These are phyloP conservation scores for Crithidia brevicula DNA, from an alignment of 208 protist genomes.

Conservation along the genomic window DNA sequence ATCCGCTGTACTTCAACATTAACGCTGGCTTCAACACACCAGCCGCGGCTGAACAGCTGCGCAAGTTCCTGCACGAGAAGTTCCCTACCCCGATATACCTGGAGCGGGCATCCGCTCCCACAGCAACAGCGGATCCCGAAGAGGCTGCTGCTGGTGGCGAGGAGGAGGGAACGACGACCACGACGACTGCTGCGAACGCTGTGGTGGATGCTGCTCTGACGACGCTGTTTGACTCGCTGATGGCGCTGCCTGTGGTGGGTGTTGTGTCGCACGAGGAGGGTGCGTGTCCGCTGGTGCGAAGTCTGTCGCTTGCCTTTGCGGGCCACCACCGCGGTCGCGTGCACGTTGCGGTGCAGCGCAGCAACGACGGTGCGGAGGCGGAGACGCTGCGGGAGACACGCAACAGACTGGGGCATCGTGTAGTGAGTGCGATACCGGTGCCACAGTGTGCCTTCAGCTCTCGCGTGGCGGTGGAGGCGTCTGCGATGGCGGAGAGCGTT, in stretches of 20 bases:
- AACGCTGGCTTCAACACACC: constrained; percentile 24
- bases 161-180: neutral
- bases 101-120: constrained; percentile 16
- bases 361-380: constrained; percentile 1
- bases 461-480: neutral
- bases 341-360: constrained; percentile 9
- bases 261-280: constrained; percentile 42
- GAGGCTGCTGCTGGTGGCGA: neutral
- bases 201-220: constrained; percentile 7
- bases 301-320: constrained; percentile 40
- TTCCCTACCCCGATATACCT: constrained; percentile 33
- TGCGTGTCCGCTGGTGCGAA: constrained; percentile 50
- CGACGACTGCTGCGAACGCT: neutral
- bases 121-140: neutral
- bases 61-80: constrained; percentile 18
- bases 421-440: constrained; percentile 34
- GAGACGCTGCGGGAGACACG: constrained; percentile 10
- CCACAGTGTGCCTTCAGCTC: constrained; percentile 23
- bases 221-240: constrained; percentile 35
- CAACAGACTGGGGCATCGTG: constrained; percentile 16
- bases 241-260: constrained; percentile 50
- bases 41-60: constrained; percentile 20
- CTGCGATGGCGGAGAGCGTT: constrained; percentile 8
- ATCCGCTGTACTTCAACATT: constrained; percentile 44
- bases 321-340: constrained; percentile 33